Conservation (phyloP, 2,329 filamentous ascomycete species). For the Teratosphaeria gauchensis region DNA sequence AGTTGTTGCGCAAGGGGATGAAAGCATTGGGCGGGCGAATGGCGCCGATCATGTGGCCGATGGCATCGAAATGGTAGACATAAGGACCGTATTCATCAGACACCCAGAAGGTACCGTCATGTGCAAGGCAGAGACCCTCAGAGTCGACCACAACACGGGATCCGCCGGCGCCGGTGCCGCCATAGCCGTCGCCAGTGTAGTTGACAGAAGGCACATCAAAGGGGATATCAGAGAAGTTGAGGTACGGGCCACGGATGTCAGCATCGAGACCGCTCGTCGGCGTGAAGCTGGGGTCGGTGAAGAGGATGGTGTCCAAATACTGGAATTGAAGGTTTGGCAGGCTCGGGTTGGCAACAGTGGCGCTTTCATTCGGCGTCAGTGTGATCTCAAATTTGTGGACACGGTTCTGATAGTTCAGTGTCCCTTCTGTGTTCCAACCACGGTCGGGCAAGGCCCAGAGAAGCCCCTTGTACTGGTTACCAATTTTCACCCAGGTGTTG, state of each 20-base stretch:
- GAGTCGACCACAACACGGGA: slow-evolving; percentile 52
- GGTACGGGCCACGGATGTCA: slow-evolving; percentile 40
- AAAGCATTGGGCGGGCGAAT: slow-evolving; percentile 56
- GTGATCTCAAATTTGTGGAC: slow-evolving; percentile 58
- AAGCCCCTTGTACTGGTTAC: slow-evolving; percentile 47
- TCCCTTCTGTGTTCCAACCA: slow-evolving; percentile 62
- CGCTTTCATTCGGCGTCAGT: slow-evolving; percentile 44
- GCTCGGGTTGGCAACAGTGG: slow-evolving; percentile 45
- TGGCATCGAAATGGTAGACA: slow-evolving; percentile 53
- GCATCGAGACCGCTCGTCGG: slow-evolving; percentile 57
- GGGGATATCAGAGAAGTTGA: slow-evolving; percentile 46
- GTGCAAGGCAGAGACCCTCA: slow-evolving; percentile 55
- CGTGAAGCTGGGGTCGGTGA: slow-evolving; percentile 52
- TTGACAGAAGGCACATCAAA: slow-evolving; percentile 53
- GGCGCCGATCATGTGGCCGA: slow-evolving; percentile 52
- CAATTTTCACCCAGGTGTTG: slow-evolving; percentile 47
- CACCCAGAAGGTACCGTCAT: slow-evolving; percentile 57
- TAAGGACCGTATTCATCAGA: slow-evolving; percentile 63
- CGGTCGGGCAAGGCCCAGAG: slow-evolving; percentile 49
- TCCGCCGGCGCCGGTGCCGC: slow-evolving; percentile 49
- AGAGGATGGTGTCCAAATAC: slow-evolving; percentile 56
- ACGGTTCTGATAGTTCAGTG: slow-evolving; percentile 56
- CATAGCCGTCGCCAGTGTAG: slow-evolving; percentile 60
- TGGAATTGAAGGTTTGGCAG: slow-evolving; percentile 51
- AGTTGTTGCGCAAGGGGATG: slow-evolving; percentile 54